Conservation (phyloP, 768 basidiomycete species). For the Pulveroboletus sp. region DNA sequence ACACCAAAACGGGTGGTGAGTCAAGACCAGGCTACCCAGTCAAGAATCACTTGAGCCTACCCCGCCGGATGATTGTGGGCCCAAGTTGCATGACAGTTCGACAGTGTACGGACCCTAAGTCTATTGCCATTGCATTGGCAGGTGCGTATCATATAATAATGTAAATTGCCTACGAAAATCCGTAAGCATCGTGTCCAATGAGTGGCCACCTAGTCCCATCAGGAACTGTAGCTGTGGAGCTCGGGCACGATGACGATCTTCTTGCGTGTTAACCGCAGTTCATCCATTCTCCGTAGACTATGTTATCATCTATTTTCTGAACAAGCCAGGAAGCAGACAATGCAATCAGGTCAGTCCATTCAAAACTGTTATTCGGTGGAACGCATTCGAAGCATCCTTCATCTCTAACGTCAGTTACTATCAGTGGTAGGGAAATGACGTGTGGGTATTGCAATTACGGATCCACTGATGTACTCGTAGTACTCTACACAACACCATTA, state of each 20-base stretch:
- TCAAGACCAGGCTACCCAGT: background rate
- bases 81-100: slow-evolving; percentile 14
- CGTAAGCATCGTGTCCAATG: background rate
- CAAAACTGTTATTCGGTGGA: slow-evolving; percentile 27
- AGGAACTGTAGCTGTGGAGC: background rate
- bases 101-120: slow-evolving; percentile 4
- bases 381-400: no score
- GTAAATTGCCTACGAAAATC: background rate
- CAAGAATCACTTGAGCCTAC: no score
- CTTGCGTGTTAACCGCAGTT: background rate
- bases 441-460: no score
- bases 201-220: background rate
- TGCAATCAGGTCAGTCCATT: slow-evolving; percentile 12
- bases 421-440: no score
- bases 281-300: slow-evolving; percentile 5
- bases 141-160: no score
- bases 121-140: background rate
- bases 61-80: no score
- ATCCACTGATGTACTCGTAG: no score
- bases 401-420: no score
- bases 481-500: no score
- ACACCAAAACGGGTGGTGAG: background rate
- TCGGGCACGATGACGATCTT: slow-evolving; percentile 3
- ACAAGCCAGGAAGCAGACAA: background rate
- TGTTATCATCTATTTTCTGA: slow-evolving; percentile 2